phyloP scores from a whole-genome alignment of 768 basidiomycete species.

The Exidia glandulosa region DNA sequence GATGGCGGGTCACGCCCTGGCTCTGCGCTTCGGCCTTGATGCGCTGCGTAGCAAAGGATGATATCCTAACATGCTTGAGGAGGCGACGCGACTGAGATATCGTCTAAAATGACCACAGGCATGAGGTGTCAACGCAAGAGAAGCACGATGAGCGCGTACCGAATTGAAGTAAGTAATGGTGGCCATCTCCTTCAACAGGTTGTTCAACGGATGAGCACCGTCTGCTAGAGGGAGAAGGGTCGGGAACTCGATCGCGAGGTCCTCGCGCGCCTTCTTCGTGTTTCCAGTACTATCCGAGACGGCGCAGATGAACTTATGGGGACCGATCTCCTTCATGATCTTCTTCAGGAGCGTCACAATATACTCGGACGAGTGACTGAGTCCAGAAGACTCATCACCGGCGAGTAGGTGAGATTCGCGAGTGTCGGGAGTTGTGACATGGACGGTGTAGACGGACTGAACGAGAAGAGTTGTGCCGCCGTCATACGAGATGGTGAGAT shows the following conservation, averaged over 20 bases:
- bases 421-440: conserved; percentile 8
- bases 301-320: neutral
- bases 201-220: neutral
- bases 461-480: conserved; percentile 10
- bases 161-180: neutral
- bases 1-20: neutral
- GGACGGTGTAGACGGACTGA: conserved; percentile 14
- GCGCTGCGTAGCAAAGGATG: neutral
- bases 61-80: neutral
- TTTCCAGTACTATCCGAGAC: neutral
- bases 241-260: neutral
- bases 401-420: neutral
- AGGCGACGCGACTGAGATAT: neutral
- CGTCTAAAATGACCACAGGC: neutral
- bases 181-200: neutral
- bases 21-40: neutral
- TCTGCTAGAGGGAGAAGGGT: neutral
- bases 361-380: neutral
- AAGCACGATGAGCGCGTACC: neutral
- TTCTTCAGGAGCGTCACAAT: neutral
- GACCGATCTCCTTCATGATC: neutral
- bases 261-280: neutral
- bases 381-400: neutral
- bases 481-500: conserved; percentile 13
- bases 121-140: neutral